Base-by-base conservation (phyloP, 495 filamentous ascomycete species). In the Aspergillus asperescens region DNA sequence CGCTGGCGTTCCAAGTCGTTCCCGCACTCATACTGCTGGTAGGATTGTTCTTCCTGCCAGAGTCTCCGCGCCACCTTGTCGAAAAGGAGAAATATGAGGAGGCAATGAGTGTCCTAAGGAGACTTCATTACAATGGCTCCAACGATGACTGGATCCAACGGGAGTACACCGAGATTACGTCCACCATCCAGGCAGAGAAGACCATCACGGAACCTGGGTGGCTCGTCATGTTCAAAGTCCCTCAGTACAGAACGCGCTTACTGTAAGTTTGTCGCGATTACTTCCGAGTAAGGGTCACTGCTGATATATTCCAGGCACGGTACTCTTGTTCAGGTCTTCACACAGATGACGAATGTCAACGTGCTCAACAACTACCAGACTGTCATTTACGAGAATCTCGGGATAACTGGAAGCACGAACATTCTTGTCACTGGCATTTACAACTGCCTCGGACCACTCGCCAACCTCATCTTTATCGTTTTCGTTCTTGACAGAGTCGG, bases 351-450 rank as follows among this genome's bases (percentile, higher is more conserved):
- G n/a, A 74, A 73, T 18, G 68, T 76, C 52, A 76, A 82, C 63
- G 80, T 84, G 19, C 82, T 84, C 48, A 70, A 73, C 39, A 83
- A 84, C 62, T 83, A 82, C 52, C 78, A 81, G 55, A 79, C 72
- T 0, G 73, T 74, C 47, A 81, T 83, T 72, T 83, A 82, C 66
- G 60, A 75, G n/a, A 65, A 76, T 15, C 68, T 84, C 4, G 80
- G 80, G 4, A 76, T 84, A 19, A 72, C 66, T 0, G 79, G 76
- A 2, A 69, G 65, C 39, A 68, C 71, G 19, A 72, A 67, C 27
- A 65, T 80, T 10, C 75, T 84, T 0, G 76, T 84, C 1, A 73
- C 75, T 5, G 80, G 78, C 7, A 72, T 83, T 39, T 84, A 84
- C 65, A 84, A 84, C 52, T 77, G 78, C 25, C 68, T 82, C 18